Conservation (phyloP, 1,284 basidiomycete genomes). For the Stygiomarasmius scandens region DNA sequence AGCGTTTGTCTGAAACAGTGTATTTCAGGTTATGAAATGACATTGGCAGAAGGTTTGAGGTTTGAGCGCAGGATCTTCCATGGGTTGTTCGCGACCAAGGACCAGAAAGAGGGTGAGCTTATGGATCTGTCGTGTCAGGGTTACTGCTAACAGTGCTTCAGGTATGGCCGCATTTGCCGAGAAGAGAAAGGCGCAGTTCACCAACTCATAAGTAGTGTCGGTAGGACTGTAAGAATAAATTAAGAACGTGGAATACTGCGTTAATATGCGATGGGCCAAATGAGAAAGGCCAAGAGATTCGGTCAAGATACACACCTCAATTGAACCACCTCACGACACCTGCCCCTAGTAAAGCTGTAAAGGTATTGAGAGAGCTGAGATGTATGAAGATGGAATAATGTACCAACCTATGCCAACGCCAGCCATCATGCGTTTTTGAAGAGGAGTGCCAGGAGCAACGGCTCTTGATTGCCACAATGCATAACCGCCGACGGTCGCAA, state of each 20-base stretch:
- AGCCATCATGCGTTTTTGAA: slow-evolving; percentile 49
- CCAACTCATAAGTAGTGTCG: slow-evolving; percentile 47
- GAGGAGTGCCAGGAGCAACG: slow-evolving; percentile 45
- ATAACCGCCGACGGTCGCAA: slow-evolving; percentile 52
- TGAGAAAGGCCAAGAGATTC: not conserved
- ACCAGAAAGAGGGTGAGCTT: slow-evolving; percentile 92
- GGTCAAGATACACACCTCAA: slow-evolving; percentile 11
- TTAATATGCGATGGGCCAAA: not conserved
- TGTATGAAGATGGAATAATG: not conserved
- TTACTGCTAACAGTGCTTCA: slow-evolving; percentile 29
- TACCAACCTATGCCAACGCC: slow-evolving; percentile 52
- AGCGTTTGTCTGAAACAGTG: not conserved
- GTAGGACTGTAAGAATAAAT: not conserved
- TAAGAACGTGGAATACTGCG: slow-evolving; percentile 11
- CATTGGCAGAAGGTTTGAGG: slow-evolving; percentile 81
- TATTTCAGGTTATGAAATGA: slow-evolving; percentile 61
- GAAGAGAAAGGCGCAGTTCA: slow-evolving; percentile 90
- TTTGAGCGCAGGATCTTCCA: slow-evolving; percentile 94
- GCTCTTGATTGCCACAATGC: slow-evolving; percentile 52
- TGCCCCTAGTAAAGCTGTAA: slow-evolving; percentile 34
- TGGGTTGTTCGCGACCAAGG: slow-evolving; percentile 89
- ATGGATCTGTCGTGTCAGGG: not conserved
- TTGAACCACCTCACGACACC: slow-evolving; percentile 43
- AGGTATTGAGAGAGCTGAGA: slow-evolving; percentile 2
- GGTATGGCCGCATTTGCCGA: slow-evolving; percentile 98